Evolutionary conservation across 2,329 filamentous ascomycete species (phyloP), one percentile per base, ranked within the genome.

Genomic region (Rhynchosporium agropyri): DNA sequence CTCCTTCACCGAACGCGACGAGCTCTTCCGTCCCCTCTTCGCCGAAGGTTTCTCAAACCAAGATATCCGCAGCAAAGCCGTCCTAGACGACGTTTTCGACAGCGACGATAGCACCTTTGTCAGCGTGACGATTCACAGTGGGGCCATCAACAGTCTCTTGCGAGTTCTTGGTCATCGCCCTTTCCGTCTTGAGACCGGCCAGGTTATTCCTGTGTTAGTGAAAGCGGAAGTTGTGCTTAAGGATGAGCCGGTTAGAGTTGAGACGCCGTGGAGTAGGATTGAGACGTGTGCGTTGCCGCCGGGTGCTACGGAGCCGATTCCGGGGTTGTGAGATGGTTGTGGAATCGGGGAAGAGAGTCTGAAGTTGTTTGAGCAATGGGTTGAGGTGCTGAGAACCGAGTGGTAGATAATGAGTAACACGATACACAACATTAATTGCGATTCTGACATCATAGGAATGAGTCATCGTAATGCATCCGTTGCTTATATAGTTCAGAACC

Each of bases 161-260:
- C 70, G 77, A 68, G 85, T 85, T 0, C 75, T 89, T 2, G 81
- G 82, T 48, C 88, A 90, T 68, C 81, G 80, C 15, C 66, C 75
- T 2, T 91, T 90, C 72, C 74, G 77, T 2, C 77, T 91, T 12
- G 79, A 78, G 20, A 91, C 89, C 0, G 88, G 89, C 8, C 83
- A 86, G 62, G 82, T 88, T 7, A 87, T 91, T 33, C 87, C 88
- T 0, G 85, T 89, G 2, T 79, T 91, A 1, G 83, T 91, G 40
- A 85, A 83, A 74, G 86, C 83, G 0, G 79, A 83, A 68, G 81
- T 76, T 0, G 60, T 79, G n/a, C 49, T 61, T 10, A 56, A 61
- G 1, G 48, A 51, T 3, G 20, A 63, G 40, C 42, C 67, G 50
- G 59, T 56, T 4, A 69, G 65, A 8, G 57, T 70, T 36, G 70